Conservation (phyloP, 2,329 filamentous ascomycete species). For the Rutstroemia sydowiana region DNA sequence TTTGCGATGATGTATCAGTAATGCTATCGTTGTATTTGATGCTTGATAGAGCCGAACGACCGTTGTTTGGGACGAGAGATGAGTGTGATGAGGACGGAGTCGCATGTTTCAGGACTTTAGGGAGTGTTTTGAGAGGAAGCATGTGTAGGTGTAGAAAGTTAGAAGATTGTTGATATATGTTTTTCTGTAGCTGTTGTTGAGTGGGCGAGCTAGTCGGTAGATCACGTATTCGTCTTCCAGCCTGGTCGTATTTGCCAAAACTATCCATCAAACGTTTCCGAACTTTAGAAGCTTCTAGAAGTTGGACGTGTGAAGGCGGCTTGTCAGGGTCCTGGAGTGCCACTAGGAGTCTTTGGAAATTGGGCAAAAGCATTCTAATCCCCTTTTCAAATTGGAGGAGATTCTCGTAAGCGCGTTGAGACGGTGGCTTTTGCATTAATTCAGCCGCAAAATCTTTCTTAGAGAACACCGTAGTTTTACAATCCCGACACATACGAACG, state of each 20-base stretch:
- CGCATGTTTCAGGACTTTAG: slow-evolving; percentile 54
- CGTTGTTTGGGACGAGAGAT: slow-evolving; percentile 16
- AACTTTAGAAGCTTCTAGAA: slow-evolving; percentile 62
- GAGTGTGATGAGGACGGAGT: slow-evolving; percentile 36
- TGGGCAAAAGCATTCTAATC: slow-evolving; percentile 59
- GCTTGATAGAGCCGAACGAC: slow-evolving; percentile 41
- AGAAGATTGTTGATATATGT: slow-evolving; percentile 61
- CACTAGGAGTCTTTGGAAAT: slow-evolving; percentile 59
- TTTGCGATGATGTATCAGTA: slow-evolving; percentile 39
- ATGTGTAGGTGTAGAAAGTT: slow-evolving; percentile 67
- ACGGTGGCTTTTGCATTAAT: slow-evolving; percentile 47
- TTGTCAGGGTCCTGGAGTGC: slow-evolving; percentile 60
- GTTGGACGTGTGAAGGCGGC: slow-evolving; percentile 39
- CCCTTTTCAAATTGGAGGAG: slow-evolving; percentile 64
- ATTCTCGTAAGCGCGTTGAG: slow-evolving; percentile 60
- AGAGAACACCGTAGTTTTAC: slow-evolving; percentile 63
- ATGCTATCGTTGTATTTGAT: slow-evolving; percentile 49
- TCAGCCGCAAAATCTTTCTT: slow-evolving; percentile 59
- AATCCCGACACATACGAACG: slow-evolving; percentile 87
- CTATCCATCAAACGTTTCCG: slow-evolving; percentile 65
- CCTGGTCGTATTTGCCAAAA: slow-evolving; percentile 63
- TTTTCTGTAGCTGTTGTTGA: slow-evolving; percentile 57
- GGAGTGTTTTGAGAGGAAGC: slow-evolving; percentile 60
- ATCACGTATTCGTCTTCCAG: slow-evolving; percentile 60
- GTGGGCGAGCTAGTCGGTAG: slow-evolving; percentile 56